Percentiles rank a stretch among this genome's conserved stretches.
Conservation (phyloP, 331 rosid genomes). For the Quercus phellos region DNA sequence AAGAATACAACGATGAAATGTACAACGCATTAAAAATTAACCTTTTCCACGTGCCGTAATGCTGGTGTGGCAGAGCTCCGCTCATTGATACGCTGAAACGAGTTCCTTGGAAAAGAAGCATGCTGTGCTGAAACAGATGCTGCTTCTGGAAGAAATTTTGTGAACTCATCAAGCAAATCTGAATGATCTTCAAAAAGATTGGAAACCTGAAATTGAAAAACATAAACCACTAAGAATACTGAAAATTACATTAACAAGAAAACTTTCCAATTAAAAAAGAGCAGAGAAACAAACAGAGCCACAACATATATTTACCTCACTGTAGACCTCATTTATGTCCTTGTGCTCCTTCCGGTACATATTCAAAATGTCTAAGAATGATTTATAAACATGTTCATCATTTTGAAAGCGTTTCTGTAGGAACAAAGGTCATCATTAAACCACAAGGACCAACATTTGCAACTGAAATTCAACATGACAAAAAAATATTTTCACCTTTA, state of each 20-base stretch:
- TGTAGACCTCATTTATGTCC: constrained; percentile 82
- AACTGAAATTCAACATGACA: neutral
- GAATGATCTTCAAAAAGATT: constrained; percentile 64
- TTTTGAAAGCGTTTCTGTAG: constrained; percentile 82
- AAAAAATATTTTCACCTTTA: constrained; percentile 58
- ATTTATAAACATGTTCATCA: constrained; percentile 82
- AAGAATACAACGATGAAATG: neutral
- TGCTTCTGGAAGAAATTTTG: constrained; percentile 86
- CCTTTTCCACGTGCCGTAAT: constrained; percentile 62
- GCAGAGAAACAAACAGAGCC: neutral
- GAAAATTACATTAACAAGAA: constrained; percentile 1
- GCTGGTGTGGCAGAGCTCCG: constrained; percentile 57
- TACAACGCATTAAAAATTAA: constrained; percentile 4
- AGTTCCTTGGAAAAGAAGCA: constrained; percentile 43
- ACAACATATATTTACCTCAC: constrained; percentile 52
- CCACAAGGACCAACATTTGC: neutral
- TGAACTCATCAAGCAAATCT: constrained; percentile 85
- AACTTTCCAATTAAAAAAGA: neutral
- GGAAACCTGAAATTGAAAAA: constrained; percentile 59
- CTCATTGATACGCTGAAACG: constrained; percentile 62
- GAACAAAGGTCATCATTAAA: constrained; percentile 18
- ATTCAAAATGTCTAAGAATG: constrained; percentile 91
- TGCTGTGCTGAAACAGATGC: constrained; percentile 66
- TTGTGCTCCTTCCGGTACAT: constrained; percentile 97
- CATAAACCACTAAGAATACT: constrained; percentile 8